phyloP scores from a whole-genome alignment of 768 basidiomycete species.

The Mycena latifolia region DNA sequence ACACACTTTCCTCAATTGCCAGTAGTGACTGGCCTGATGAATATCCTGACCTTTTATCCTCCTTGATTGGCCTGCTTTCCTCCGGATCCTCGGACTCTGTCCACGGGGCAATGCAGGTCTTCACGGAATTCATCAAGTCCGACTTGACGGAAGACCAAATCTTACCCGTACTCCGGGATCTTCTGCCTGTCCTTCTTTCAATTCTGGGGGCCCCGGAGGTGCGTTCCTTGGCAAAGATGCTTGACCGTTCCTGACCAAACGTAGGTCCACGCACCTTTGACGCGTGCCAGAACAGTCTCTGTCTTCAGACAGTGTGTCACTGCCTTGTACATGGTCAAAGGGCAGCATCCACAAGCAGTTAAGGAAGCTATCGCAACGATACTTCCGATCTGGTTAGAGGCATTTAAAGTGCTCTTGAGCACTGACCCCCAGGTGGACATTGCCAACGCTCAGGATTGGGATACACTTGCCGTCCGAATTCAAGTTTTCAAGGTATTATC shows the following conservation, averaged over 20 bases:
- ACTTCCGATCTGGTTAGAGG: constrained; percentile 92
- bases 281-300: constrained; percentile 86
- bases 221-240: constrained; percentile 27
- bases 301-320: constrained; percentile 93
- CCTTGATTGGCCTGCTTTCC: constrained; percentile 82
- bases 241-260: constrained; percentile 19
- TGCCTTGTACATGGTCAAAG: constrained; percentile 95
- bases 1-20: constrained; percentile 89
- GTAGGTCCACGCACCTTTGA: constrained; percentile 80
- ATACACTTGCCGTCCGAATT: constrained; percentile 80
- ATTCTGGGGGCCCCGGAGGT: constrained; percentile 87
- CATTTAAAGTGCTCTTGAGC: constrained; percentile 82
- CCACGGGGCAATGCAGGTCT: constrained; percentile 96
- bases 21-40: constrained; percentile 97
- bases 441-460: constrained; percentile 75
- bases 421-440: constrained; percentile 76
- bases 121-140: constrained; percentile 93
- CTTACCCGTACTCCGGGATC: constrained; percentile 88
- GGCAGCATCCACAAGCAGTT: constrained; percentile 88
- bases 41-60: constrained; percentile 87
- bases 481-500: constrained; percentile 84
- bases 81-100: constrained; percentile 80
- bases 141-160: constrained; percentile 97
- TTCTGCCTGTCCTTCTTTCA: constrained; percentile 86
- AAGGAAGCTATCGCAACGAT: constrained; percentile 85